Base-by-base conservation (phyloP, 352 stramenopile species). In the Pythium brachiatum region DNA sequence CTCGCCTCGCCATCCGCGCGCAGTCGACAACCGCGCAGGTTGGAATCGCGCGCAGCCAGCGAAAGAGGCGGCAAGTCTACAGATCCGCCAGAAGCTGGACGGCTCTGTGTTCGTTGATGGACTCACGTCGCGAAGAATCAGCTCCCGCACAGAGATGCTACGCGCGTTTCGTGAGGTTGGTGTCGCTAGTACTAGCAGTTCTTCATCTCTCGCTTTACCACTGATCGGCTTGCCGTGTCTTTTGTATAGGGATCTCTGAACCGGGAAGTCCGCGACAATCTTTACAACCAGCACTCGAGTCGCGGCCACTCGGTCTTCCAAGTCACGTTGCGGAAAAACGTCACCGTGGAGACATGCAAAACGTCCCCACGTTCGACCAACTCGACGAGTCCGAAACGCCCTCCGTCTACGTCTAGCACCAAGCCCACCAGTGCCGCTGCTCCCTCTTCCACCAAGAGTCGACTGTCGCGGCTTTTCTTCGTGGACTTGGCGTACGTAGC, bases 291-390 rank as follows among this genome's bases (percentile, higher is more conserved):
- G 50, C 76, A 82, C 60, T 88, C 75, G 26, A 87, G 76, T 41
- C 78, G 76, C 54, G 83, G 83, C 0, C 81, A 92, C 61, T 81
- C 81, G 7, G 74, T 92, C 16, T 92, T 90, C 64, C 78, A 90
- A 62, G 69, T 92, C 52, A 86, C 83, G 0, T 56, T 90, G 8
- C 69, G 79, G 1, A 81, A 66, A 54, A 81, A 77, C 44, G 31
- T 71, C 26, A 38, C 58, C n/a, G n/a, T n/a, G n/a, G n/a, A n/a
- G n/a, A n/a, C n/a, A 44, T 13, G 36, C 36, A 13, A 13, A 21
- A 21, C 36, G n/a, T 44, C 34, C 7, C 34, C 34, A 13, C 34
- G 34, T 16, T 39, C 36, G 7, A 44, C 15, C 16, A 44, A 44
- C 36, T 54, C 53, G 20, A 64, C 41, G 13, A 48, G 53, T 44